Conservation (phyloP, 2,329 filamentous ascomycete species). For the Aureobasidium mangrovei region DNA sequence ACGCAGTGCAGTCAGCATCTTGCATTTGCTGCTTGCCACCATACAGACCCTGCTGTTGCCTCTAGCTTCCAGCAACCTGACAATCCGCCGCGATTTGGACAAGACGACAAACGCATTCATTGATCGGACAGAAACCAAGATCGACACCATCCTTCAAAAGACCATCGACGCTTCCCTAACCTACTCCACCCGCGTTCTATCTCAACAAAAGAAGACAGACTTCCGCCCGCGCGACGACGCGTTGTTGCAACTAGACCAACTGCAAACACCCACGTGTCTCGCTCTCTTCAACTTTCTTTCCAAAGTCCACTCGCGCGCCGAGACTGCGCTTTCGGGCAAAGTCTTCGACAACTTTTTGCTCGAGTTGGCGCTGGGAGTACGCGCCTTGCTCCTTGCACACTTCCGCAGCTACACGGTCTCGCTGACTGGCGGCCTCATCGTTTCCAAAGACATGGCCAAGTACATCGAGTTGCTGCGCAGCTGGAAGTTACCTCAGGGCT, state of each 20-base stretch:
- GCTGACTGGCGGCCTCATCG: constrained; percentile 86
- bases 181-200: constrained; percentile 64
- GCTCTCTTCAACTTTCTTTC: constrained; percentile 70
- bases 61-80: constrained; percentile 80
- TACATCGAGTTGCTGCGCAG: constrained; percentile 79
- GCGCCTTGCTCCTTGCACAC: constrained; percentile 76
- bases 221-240: constrained; percentile 81
- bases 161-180: constrained; percentile 65
- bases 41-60: constrained; percentile 85
- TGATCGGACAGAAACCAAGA: constrained; percentile 74
- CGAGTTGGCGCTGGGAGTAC: constrained; percentile 73
- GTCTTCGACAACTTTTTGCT: constrained; percentile 76
- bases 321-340: constrained; percentile 66
- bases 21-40: constrained; percentile 87
- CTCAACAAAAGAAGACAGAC: constrained; percentile 76
- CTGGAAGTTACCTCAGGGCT: constrained; percentile 57
- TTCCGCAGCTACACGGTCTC: constrained; percentile 92
- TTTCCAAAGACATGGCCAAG: constrained; percentile 90
- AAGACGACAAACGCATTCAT: constrained; percentile 67
- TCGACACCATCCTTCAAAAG: constrained; percentile 60
- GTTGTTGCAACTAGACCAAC: constrained; percentile 54
- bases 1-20: constrained; percentile 74
- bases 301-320: constrained; percentile 52
- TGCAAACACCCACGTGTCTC: constrained; percentile 80
- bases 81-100: constrained; percentile 81